Conservation (phyloP, 768 basidiomycete genomes). For the Lactarius trivialis region DNA sequence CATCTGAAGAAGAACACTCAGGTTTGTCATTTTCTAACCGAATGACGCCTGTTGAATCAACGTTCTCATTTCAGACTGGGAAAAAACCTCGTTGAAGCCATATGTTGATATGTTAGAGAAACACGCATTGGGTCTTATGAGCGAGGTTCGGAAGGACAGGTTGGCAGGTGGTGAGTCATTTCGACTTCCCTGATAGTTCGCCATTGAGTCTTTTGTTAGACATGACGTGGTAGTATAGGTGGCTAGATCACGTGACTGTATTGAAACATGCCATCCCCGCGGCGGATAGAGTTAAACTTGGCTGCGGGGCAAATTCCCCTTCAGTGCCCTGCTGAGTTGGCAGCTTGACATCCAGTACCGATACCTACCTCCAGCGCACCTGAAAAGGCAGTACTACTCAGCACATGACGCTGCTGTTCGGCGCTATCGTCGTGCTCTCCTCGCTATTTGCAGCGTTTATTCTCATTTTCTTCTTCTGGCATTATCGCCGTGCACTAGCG, state of each 20-base stretch:
- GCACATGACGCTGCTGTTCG: constrained; percentile 4
- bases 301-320: neutral
- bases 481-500: neutral
- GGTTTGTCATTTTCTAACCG: constrained; percentile 12
- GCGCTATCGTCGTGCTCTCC: constrained; percentile 4
- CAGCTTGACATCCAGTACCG: neutral
- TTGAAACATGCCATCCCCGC: neutral
- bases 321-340: neutral
- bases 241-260: neutral
- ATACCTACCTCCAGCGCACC: neutral
- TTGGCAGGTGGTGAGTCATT: constrained; percentile 35
- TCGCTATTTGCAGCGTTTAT: constrained; percentile 3
- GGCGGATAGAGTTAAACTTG: neutral
- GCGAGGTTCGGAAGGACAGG: constrained; percentile 46
- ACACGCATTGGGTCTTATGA: constrained; percentile 55
- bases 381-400: neutral
- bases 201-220: constrained; percentile 5
- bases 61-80: constrained; percentile 52
- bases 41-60: neutral
- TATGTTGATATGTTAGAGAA: constrained; percentile 87
- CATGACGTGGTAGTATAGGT: constrained; percentile 14
- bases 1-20: constrained; percentile 14
- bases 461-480: constrained; percentile 12
- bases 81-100: constrained; percentile 77
- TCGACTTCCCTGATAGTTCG: neutral